Conservation (phyloP, 2,329 filamentous ascomycete species). For the Verticillium tricorpus region DNA sequence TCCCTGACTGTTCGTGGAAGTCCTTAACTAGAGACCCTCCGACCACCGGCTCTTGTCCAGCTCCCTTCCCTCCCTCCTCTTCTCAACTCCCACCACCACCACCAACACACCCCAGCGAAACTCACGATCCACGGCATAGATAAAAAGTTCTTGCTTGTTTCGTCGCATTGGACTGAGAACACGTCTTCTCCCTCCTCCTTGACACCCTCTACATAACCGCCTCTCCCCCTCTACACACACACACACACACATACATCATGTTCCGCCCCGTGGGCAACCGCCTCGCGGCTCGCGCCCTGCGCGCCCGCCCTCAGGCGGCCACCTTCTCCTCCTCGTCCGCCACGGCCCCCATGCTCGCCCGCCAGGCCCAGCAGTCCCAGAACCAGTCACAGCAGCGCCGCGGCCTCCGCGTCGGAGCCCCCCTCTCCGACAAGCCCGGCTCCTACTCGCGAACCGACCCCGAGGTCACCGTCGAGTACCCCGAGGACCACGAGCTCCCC, state of each 20-base stretch:
- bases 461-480: conserved; percentile 73
- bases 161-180: no score
- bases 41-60: background rate
- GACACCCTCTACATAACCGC: background rate
- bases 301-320: background rate
- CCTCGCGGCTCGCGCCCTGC: conserved; percentile 8
- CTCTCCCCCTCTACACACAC: background rate
- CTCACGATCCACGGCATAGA: background rate
- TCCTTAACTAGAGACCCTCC: background rate
- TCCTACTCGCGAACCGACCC: conserved; percentile 77
- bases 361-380: conserved; percentile 11
- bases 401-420: conserved; percentile 24
- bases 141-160: background rate
- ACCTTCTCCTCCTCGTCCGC: conserved; percentile 14
- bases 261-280: conserved; percentile 12
- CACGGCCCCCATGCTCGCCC: conserved; percentile 12
- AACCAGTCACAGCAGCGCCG: conserved; percentile 19
- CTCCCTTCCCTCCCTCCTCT: background rate
- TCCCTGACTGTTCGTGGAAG: background rate
- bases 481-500: conserved; percentile 68
- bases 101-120: background rate
- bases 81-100: background rate
- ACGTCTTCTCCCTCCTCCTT: background rate
- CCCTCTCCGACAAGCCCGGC: conserved; percentile 45
- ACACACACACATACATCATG: conserved; percentile 8